These are phyloP conservation scores for Pisolithus sp. DNA, from an alignment of 768 basidiomycete species.

Conservation along the genomic window DNA sequence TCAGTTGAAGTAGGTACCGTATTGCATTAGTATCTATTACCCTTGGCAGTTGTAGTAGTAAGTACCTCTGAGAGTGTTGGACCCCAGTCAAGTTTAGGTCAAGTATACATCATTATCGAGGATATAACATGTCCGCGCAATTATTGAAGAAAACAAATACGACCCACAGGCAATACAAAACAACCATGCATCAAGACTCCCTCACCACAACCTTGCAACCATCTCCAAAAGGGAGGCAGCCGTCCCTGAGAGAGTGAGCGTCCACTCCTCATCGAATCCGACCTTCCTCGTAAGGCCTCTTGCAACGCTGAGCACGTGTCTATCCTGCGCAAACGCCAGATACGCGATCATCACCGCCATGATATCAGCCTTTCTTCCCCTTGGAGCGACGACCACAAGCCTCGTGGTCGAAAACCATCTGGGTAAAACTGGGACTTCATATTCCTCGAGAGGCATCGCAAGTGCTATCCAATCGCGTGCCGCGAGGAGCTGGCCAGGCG, in stretches of 20 bases:
- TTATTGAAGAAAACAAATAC: too few relatives aligned
- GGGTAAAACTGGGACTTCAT: slow-evolving; percentile 2
- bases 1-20: too few relatives aligned
- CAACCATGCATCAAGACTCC: too few relatives aligned
- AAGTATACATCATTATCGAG: too few relatives aligned
- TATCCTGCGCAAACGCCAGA: slow-evolving; percentile 21
- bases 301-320: slow-evolving; percentile 16
- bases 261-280: slow-evolving; percentile 22
- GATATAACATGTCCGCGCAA: too few relatives aligned
- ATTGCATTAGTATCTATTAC: too few relatives aligned
- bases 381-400: slow-evolving; percentile 24
- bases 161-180: too few relatives aligned
- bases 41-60: too few relatives aligned
- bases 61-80: too few relatives aligned
- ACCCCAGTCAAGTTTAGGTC: too few relatives aligned
- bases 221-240: too few relatives aligned
- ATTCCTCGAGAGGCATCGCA: slow-evolving; percentile 28
- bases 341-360: slow-evolving; percentile 23
- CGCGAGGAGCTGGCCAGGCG: slow-evolving; percentile 29
- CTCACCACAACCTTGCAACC: too few relatives aligned
- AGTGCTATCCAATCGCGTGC: slow-evolving; percentile 40
- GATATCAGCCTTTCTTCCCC: slow-evolving; percentile 24
- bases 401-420: slow-evolving; percentile 7
- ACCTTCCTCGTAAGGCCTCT: slow-evolving; percentile 20
- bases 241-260: not conserved